A percentile compares a stretch with the other conserved stretches of the same genome.
Conservation (phyloP, 768 basidiomycete genomes). For the Naganishia kalamii region DNA sequence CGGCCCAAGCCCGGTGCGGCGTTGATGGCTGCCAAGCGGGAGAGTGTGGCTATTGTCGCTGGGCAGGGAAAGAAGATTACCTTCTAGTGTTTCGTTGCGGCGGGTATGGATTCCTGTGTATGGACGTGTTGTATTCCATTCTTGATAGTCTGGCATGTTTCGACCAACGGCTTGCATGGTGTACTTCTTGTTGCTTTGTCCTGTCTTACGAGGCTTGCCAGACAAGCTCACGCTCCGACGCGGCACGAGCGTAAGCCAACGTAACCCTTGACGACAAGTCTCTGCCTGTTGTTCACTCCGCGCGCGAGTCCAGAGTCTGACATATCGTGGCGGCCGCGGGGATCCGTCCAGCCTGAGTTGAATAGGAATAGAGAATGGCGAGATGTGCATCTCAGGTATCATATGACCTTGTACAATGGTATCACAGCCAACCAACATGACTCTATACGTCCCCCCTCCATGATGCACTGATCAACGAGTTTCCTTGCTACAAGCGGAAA, state of each 20-base stretch:
- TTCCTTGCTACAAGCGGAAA: not conserved
- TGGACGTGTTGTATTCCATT: not conserved
- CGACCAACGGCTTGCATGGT: not conserved
- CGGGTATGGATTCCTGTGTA: not conserved
- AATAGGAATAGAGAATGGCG: not conserved
- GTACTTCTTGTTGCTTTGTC: not conserved
- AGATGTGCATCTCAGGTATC: constrained; percentile 8
- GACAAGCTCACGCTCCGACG: not conserved
- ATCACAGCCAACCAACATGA: not conserved
- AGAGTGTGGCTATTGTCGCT: constrained; percentile 48
- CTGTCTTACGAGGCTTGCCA: not conserved
- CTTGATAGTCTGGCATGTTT: not conserved
- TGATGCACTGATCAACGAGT: not conserved
- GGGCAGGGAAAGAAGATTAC: constrained; percentile 46
- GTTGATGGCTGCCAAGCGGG: constrained; percentile 49
- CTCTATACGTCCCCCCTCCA: not conserved
- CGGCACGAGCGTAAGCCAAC: not conserved
- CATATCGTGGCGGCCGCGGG: no score
- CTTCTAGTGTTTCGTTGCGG: constrained; percentile 43
- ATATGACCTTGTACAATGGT: constrained; percentile 2
- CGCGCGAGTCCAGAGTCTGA: no score
- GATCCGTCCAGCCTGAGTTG: not conserved
- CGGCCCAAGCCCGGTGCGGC: constrained; percentile 49
- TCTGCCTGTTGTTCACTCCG: no score
- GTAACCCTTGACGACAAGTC: no score